Evolutionary conservation across 2,329 filamentous ascomycete genomes (phyloP).

Genomic region (Pseudohalonectria lignicola): DNA sequence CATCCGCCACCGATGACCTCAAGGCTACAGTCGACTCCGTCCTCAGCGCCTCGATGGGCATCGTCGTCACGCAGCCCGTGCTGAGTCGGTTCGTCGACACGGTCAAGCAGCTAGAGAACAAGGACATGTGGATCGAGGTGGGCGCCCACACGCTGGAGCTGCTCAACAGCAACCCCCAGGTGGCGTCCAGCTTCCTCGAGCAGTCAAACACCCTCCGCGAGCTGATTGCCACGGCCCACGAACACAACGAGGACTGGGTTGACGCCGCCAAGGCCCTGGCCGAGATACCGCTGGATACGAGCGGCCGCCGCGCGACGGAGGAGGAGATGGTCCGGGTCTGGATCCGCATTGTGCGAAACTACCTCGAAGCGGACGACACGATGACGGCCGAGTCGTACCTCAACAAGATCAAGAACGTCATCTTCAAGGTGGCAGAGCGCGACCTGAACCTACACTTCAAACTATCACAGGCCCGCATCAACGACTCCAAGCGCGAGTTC

Average conservation of each 20-base stretch:
- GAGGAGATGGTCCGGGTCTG: slow-evolving; percentile 76
- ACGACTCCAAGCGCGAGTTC: slow-evolving; percentile 84
- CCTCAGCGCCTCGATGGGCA: slow-evolving; percentile 11
- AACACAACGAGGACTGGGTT: slow-evolving; percentile 69
- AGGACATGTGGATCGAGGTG: slow-evolving; percentile 62
- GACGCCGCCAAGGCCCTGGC: slow-evolving; percentile 69
- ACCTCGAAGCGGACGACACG: slow-evolving; percentile 87
- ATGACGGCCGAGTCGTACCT: slow-evolving; percentile 76
- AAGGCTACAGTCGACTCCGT: slow-evolving; percentile 12
- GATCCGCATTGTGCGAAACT: slow-evolving; percentile 90
- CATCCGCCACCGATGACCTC: slow-evolving; percentile 11
- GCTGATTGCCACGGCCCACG: slow-evolving; percentile 72
- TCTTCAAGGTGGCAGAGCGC: slow-evolving; percentile 65
- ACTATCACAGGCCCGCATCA: slow-evolving; percentile 84
- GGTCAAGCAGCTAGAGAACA: slow-evolving; percentile 48
- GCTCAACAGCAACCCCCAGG: slow-evolving; percentile 42
- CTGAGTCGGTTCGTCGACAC: slow-evolving; percentile 21
- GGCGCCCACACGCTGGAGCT: slow-evolving; percentile 61
- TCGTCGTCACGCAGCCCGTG: slow-evolving; percentile 16
- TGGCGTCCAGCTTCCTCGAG: slow-evolving; percentile 66
- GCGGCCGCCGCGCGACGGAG: slow-evolving; percentile 73
- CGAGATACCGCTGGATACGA: slow-evolving; percentile 79
- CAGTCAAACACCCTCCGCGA: slow-evolving; percentile 72
- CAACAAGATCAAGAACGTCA: slow-evolving; percentile 91
- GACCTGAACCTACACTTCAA: slow-evolving; percentile 75